Base-by-base conservation (phyloP, 331 rosid species). In the Cydonia oblonga region DNA sequence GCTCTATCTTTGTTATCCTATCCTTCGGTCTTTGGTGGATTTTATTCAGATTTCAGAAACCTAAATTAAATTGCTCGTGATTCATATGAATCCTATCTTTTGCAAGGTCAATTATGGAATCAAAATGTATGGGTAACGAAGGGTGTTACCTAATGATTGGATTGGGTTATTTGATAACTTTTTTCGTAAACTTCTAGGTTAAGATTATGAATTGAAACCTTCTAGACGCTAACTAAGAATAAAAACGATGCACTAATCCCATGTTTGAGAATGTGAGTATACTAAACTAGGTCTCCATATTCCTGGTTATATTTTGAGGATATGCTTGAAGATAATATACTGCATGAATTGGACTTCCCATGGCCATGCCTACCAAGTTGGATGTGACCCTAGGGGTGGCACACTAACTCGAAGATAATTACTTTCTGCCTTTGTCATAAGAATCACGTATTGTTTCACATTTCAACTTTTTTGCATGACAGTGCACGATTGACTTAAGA, bases 81-180 rank as follows among this genome's bases (percentile, higher is more conserved):
- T 18, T 70, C 51, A 57, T 18, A 51, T 64, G 69, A 80, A 22
- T 70, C 38, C 69, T 20, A 42, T 64, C 58, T 42, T 53, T 58
- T 53, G 16, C 64, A 19, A 19, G 65, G 80, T 80, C 73, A 80
- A 32, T 80, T 80, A 15, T 29, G 72, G 76, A 80, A 64, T 70
- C 76, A 29, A 63, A 28, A 16, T 30, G 14, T 68, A 15, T 60
- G 63, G 53, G 32, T 25, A 28, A 65, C 10, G 28, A n/a, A n/a
- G n/a, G n/a, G n/a, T n/a, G n/a, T n/a, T n/a, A n/a, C n/a, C n/a
- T n/a, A n/a, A n/a, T n/a, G n/a, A n/a, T n/a, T n/a, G n/a, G n/a
- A n/a, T 38, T 2, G 5, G 44, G 5, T 30, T 58, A 51, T 24
- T 38, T 11, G 29, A 51, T 30, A 23, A 15, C 32, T 22, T 58